These are phyloP conservation scores for Teunomyces atbi DNA, from an alignment of 805 yeast genomes.

Conservation along the genomic window DNA sequence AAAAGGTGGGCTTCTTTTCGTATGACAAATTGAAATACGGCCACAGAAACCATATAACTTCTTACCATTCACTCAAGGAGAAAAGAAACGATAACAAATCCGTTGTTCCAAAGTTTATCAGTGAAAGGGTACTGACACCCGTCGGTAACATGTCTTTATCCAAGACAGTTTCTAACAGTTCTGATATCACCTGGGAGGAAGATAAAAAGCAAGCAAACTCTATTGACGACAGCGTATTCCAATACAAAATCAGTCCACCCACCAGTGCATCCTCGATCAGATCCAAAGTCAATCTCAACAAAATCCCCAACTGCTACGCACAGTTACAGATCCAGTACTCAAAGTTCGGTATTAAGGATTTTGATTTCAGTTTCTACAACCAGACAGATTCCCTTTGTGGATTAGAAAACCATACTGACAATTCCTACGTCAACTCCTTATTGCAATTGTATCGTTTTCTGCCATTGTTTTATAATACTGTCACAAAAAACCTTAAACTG, in stretches of 20 bases:
- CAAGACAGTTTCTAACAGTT: conserved; percentile 8
- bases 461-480: conserved; percentile 67
- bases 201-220: neutral
- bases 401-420: conserved; percentile 82
- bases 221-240: conserved; percentile 14
- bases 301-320: conserved; percentile 71
- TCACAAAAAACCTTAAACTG: conserved; percentile 51
- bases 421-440: conserved; percentile 68
- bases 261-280: neutral
- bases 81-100: conserved; percentile 12
- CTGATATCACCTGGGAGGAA: conserved; percentile 1
- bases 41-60: conserved; percentile 46
- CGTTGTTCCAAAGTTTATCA: conserved; percentile 53
- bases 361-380: conserved; percentile 86
- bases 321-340: conserved; percentile 78
- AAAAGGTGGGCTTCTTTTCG: conserved; percentile 10
- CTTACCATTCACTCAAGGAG: conserved; percentile 38
- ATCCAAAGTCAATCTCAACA: conserved; percentile 11
- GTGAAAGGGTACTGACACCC: conserved; percentile 38
- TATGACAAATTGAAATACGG: conserved; percentile 62
- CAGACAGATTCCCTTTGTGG: conserved; percentile 64
- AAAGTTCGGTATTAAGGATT: conserved; percentile 89
- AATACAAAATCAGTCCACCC: conserved; percentile 12
- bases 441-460: conserved; percentile 78
- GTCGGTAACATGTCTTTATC: conserved; percentile 10